Base-by-base conservation (phyloP, 2,329 filamentous ascomycete species). In the Fusarium sp. region DNA sequence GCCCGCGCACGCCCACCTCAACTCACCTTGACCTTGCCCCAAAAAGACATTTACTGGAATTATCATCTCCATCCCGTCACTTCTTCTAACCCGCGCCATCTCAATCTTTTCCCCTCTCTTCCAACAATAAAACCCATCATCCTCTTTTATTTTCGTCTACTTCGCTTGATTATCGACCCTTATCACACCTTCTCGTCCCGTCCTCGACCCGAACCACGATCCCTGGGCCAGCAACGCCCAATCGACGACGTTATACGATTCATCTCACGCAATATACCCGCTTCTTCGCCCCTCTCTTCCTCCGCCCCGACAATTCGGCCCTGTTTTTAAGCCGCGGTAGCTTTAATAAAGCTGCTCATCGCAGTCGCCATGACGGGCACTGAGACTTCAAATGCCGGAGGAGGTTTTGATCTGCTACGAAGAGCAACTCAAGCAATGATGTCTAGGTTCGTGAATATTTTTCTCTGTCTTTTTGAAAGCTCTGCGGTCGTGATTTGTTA, bases 371-470 rank as follows among this genome's bases (percentile, higher is more conserved):
- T 88, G 86, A 82, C 85, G 75, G 83, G 83, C 80, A 80, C 82
- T 64, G 84, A 86, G 76, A 78, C 77, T 66, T 76, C 78, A 60
- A 80, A 80, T 74, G 75, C 76, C 34, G 82, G 84, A 75, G 82
- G 84, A 71, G 82, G 84, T 71, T 87, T 85, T 72, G 87, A 89
- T 78, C 81, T 89, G 71, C 78, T 89, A 69, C 82, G 85, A 75
- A 83, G 87, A 77, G 87, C 87, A 66, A 89, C 87, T n/a, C 86
- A 89, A 75, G 85, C 85, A 72, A 86, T 89, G 84, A 87, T 89
- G 85, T 88, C 86, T 80, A 89, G 82, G 86, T 88, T 84, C 78
- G 86, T 84, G 61, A 53, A 55, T 66, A 55, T 69, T 73, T 66
- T 67, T 42, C 50, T 66, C 62, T 68, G 54, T 70, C 70, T 66